These are phyloP conservation scores for Chamaecyparis obtusa DNA, from an alignment of 75 land plant genomes.

Conservation along the genomic window DNA sequence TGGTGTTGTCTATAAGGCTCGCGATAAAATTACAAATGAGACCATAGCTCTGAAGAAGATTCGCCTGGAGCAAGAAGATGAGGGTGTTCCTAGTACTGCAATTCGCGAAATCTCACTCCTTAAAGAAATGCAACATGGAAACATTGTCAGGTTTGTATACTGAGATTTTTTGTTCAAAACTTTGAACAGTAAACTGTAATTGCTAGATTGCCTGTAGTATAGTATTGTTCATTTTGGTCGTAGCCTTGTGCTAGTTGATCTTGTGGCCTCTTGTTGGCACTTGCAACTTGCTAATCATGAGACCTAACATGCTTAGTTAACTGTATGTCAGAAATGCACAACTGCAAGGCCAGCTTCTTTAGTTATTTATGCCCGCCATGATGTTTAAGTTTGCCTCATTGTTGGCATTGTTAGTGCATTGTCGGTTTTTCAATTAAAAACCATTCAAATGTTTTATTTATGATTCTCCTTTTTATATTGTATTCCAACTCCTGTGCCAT, in stretches of 20 bases:
- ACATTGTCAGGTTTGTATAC: slow-evolving; percentile 66
- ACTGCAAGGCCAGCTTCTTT: not conserved
- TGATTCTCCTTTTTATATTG: not conserved
- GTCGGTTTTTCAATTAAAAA: not conserved
- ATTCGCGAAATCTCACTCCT: slow-evolving; percentile 84
- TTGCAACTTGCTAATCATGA: not conserved
- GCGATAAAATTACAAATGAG: slow-evolving; percentile 73
- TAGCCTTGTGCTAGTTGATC: not conserved
- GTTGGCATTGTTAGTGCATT: not conserved
- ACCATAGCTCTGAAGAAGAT: slow-evolving; percentile 91
- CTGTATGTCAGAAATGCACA: not conserved
- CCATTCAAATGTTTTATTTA: not conserved
- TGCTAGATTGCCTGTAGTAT: not conserved
- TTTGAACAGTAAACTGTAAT: not conserved
- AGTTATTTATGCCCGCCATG: not conserved
- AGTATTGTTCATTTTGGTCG: not conserved
- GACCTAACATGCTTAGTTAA: not conserved
- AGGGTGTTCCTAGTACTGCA: slow-evolving; percentile 94
- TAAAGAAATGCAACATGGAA: slow-evolving; percentile 92
- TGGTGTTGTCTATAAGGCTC: slow-evolving; percentile 90
- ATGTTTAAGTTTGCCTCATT: not conserved
- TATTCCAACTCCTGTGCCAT: not conserved
- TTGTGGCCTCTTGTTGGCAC: not conserved
- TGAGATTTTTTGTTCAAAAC: not conserved
- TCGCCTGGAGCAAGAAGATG: slow-evolving; percentile 89